Percentiles rank a stretch among this genome's conserved stretches.
Evolutionary conservation across 2,329 filamentous ascomycete species (phyloP).

Genomic region (Sarocladium strictum): DNA sequence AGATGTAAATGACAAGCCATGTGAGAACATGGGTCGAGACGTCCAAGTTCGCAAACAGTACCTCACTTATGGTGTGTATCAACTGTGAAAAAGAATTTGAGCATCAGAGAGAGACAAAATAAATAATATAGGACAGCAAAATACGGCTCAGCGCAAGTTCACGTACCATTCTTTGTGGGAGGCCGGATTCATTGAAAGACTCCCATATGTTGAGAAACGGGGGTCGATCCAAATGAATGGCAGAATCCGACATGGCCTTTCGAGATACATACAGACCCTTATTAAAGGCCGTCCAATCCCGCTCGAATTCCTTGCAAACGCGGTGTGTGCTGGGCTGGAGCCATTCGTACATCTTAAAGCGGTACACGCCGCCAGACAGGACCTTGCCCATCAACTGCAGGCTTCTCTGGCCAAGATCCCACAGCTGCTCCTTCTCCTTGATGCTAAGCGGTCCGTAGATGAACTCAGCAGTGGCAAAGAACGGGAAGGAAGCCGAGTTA

Average conservation of each 20-base stretch:
- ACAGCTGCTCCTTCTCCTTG: background rate
- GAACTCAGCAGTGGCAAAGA: background rate
- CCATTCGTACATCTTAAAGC: background rate
- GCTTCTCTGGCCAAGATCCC: background rate
- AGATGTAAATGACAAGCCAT: background rate
- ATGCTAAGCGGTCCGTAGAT: background rate
- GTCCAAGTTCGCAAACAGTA: background rate
- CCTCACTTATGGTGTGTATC: background rate
- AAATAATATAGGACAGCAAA: no score
- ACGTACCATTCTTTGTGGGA: background rate
- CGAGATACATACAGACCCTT: background rate
- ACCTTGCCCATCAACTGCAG: background rate
- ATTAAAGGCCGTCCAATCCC: background rate
- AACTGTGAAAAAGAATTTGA: no score
- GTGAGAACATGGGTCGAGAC: background rate
- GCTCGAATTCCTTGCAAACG: background rate
- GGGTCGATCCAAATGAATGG: background rate
- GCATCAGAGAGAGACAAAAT: no score
- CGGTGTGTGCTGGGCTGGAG: background rate
- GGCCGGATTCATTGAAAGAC: background rate
- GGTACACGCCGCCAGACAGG: background rate
- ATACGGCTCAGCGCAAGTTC: no score
- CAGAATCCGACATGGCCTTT: background rate
- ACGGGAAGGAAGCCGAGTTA: background rate
- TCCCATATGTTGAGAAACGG: background rate